Conservation (phyloP, 2,329 filamentous ascomycete genomes). For the Sporothrix dimorphospora region DNA sequence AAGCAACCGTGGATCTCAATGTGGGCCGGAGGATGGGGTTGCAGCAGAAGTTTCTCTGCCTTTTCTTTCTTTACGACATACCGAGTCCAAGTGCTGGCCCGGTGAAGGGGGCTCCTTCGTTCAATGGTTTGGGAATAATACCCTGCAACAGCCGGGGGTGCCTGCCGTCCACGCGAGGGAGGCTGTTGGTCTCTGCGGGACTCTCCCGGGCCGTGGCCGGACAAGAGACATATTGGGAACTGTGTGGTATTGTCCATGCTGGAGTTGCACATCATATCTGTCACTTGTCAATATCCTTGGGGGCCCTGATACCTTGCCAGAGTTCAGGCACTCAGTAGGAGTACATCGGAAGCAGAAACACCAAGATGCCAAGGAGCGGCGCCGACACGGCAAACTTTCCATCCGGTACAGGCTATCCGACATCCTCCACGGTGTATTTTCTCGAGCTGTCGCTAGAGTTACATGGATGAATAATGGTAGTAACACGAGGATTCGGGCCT, state of each 20-base stretch:
- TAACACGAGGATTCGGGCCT: background rate
- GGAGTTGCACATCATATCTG: background rate
- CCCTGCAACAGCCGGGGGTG: background rate
- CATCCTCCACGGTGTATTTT: background rate
- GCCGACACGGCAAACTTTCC: background rate
- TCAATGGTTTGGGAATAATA: background rate
- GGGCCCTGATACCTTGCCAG: background rate
- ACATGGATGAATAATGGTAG: background rate
- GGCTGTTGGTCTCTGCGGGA: background rate
- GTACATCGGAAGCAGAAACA: background rate
- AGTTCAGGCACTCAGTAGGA: background rate
- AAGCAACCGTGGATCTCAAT: too few relatives aligned
- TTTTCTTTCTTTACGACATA: background rate
- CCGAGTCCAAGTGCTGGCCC: background rate
- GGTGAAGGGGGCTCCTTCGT: background rate
- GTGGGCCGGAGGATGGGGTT: background rate
- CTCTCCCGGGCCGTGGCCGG: background rate
- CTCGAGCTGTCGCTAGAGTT: background rate
- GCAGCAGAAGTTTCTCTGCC: background rate
- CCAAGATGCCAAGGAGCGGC: background rate
- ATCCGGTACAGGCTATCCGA: background rate
- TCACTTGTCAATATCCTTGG: background rate
- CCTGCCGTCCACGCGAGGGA: background rate
- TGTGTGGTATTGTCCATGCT: background rate
- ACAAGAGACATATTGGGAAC: background rate